These are phyloP conservation scores for Tetrahymena elliotti DNA, from an alignment of 73 alveolate species.

Conservation along the genomic window DNA sequence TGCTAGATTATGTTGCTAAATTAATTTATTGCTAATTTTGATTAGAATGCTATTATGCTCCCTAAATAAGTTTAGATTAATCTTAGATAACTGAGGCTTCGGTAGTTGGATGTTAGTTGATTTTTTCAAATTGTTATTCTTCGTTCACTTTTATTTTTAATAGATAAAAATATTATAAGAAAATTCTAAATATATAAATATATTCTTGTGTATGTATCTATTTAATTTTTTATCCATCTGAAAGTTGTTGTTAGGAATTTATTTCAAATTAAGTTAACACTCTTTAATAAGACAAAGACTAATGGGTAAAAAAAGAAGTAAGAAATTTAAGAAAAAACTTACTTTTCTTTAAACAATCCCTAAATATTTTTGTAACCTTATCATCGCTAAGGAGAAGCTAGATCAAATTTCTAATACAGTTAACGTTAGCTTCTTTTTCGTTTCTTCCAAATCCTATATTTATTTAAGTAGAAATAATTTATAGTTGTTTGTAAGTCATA, in stretches of 20 bases:
- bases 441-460: neutral
- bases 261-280: neutral
- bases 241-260: neutral
- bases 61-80: neutral
- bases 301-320: neutral
- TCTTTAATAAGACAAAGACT: neutral
- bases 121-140: neutral
- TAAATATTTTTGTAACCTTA: neutral
- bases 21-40: neutral
- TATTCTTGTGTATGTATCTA: neutral
- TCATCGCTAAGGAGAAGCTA: neutral
- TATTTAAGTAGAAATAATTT: neutral
- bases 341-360: neutral
- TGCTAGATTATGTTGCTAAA: neutral
- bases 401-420: neutral
- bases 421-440: neutral
- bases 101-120: neutral
- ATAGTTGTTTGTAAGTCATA: neutral
- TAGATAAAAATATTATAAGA: neutral
- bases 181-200: neutral
- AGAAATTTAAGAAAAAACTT: neutral
- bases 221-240: neutral
- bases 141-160: neutral
- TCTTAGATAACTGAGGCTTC: neutral
- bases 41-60: neutral